Evolutionary conservation across 371 early-diverging fungal genomes (phyloP).

Genomic region (Saksenaea oblongispora): DNA sequence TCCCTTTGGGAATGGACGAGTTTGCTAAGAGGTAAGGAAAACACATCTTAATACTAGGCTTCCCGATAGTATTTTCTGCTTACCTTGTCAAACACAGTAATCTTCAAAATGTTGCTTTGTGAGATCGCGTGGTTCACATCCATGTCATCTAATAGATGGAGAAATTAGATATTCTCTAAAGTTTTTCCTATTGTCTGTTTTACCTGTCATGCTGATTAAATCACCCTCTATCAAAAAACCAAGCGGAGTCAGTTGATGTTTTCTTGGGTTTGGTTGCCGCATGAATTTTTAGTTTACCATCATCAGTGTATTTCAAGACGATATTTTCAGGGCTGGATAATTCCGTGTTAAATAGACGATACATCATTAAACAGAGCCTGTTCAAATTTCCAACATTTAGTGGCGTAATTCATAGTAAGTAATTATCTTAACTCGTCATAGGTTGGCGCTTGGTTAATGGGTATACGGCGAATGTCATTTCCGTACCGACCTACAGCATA

Average conservation of each 20-base stretch:
- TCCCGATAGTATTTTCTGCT: background rate
- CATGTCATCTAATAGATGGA: constrained; percentile 39
- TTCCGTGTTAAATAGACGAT: constrained; percentile 48
- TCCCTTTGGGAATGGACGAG: background rate
- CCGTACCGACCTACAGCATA: constrained; percentile 30
- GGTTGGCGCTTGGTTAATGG: constrained; percentile 57
- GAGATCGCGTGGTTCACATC: constrained; percentile 60
- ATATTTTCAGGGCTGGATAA: constrained; percentile 50
- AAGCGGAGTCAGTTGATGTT: background rate
- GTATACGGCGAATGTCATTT: constrained; percentile 49
- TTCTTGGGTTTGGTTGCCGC: background rate
- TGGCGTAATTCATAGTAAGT: background rate
- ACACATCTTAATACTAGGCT: no score
- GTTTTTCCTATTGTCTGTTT: background rate
- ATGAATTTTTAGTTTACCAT: constrained; percentile 35
- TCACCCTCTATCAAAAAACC: constrained; percentile 47
- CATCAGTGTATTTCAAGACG: constrained; percentile 53
- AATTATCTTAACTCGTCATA: constrained; percentile 47
- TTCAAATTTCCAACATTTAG: background rate
- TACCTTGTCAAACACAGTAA: constrained; percentile 46
- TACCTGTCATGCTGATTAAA: constrained; percentile 50
- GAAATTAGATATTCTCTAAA: background rate
- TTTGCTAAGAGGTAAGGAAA: background rate
- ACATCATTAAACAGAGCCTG: constrained; percentile 59
- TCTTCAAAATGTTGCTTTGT: constrained; percentile 49